phyloP scores from a whole-genome alignment of 441 rosid genomes.

The Erodium moschatum region DNA sequence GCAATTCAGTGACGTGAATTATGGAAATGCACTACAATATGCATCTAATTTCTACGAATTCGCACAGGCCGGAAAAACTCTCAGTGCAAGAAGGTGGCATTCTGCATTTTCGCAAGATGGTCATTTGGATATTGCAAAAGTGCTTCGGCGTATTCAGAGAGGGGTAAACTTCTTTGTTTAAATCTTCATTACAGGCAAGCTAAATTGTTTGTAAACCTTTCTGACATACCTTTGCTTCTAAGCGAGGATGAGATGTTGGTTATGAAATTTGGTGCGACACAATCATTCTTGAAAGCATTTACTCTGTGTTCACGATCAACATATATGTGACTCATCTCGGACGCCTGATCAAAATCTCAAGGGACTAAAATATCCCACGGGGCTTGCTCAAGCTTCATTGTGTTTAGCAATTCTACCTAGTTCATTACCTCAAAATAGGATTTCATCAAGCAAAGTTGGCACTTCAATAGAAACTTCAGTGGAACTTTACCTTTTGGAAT shows the following conservation, averaged over 20 bases:
- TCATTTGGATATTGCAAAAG: conserved; percentile 66
- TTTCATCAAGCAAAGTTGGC: background rate
- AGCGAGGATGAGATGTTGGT: too few species aligned
- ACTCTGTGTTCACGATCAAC: too few species aligned
- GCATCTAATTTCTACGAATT: background rate
- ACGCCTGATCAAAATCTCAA: background rate
- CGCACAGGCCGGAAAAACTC: conserved; percentile 77
- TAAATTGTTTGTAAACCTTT: background rate
- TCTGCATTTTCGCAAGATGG: conserved; percentile 81
- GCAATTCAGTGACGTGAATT: background rate
- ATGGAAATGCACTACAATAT: background rate
- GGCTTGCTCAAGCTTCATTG: background rate
- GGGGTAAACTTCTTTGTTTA: conserved; percentile 42
- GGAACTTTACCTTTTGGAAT: background rate
- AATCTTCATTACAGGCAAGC: background rate
- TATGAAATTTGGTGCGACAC: too few species aligned
- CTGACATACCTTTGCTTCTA: background rate
- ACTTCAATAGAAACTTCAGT: background rate
- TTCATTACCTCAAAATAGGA: too few species aligned
- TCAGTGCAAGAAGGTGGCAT: conserved; percentile 83
- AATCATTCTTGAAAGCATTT: too few species aligned
- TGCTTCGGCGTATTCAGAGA: conserved; percentile 74
- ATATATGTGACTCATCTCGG: too few species aligned
- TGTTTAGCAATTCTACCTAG: too few species aligned
- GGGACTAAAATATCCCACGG: background rate